Conservation (phyloP, 2,329 filamentous ascomycete species). For the Atkinsonella hypoxylon region DNA sequence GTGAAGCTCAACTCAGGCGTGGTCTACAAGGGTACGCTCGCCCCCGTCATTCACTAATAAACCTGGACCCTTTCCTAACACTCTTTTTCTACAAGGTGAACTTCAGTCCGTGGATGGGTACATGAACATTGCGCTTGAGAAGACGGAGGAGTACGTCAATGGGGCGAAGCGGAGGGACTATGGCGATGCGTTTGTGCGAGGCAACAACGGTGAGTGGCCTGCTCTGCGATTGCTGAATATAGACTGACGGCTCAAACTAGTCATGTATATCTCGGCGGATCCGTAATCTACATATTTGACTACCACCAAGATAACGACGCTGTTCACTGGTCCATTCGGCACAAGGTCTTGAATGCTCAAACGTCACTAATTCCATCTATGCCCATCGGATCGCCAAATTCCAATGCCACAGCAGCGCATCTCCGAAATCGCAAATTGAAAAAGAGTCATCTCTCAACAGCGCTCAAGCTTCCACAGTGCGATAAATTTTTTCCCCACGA, state of each 20-base stretch:
- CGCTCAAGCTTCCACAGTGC: too few species aligned
- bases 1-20: conserved; percentile 99
- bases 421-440: too few species aligned
- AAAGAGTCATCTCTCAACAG: too few species aligned
- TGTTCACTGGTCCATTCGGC: too few species aligned
- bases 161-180: conserved; percentile 73
- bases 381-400: too few species aligned
- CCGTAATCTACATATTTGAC: conserved; percentile 22
- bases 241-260: conserved; percentile 21
- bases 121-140: conserved; percentile 98
- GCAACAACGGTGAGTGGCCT: conserved; percentile 68
- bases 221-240: not conserved
- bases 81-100: conserved; percentile 49
- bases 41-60: not conserved
- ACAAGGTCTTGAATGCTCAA: too few species aligned
- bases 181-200: conserved; percentile 89
- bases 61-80: not conserved
- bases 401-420: too few species aligned
- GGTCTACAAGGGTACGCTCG: conserved; percentile 73
- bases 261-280: conserved; percentile 61
- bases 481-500: too few species aligned
- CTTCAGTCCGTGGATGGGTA: conserved; percentile 96
- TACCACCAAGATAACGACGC: conserved; percentile 2
- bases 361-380: too few species aligned
- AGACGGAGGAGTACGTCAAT: conserved; percentile 84